These are phyloP conservation scores for Oldenlandia corymbosa DNA, from an alignment of 257 asterid genomes.

Conservation along the genomic window DNA sequence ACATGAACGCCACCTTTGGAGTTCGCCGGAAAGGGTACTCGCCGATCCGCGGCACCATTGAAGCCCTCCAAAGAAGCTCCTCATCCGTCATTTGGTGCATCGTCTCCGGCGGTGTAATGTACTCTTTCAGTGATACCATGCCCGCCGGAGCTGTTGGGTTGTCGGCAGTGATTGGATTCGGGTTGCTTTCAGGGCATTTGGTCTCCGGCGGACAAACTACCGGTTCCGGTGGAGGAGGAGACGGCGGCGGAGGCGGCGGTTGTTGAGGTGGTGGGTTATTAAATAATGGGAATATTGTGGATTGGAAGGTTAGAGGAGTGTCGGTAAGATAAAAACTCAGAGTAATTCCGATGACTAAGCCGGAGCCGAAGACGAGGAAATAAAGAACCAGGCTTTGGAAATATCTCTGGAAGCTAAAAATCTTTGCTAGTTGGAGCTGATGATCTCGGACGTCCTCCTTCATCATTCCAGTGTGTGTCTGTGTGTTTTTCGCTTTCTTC, in stretches of 20 bases:
- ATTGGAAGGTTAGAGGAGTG: constrained; percentile 24
- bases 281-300: constrained; percentile 21
- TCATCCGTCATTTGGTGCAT: constrained; percentile 62
- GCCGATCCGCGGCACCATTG: constrained; percentile 40
- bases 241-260: neutral
- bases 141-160: neutral
- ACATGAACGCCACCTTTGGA: constrained; percentile 77
- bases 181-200: neutral
- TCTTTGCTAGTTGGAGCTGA: constrained; percentile 17
- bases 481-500: constrained; percentile 3
- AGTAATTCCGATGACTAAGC: constrained; percentile 58
- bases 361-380: constrained; percentile 63
- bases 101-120: constrained; percentile 24
- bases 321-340: constrained; percentile 38
- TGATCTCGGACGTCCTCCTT: constrained; percentile 25
- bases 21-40: constrained; percentile 38
- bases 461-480: constrained; percentile 1
- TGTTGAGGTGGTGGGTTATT: constrained; percentile 8
- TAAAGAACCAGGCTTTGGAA: constrained; percentile 41
- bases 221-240: neutral
- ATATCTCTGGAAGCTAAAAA: constrained; percentile 24
- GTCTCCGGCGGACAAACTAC: neutral
- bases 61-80: constrained; percentile 70
- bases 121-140: constrained; percentile 28
- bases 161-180: neutral